A percentile compares a stretch with the other conserved stretches of the same genome.
These are phyloP conservation scores for Corynascus novoguineensis DNA, from an alignment of 495 filamentous ascomycete species.

Conservation along the genomic window DNA sequence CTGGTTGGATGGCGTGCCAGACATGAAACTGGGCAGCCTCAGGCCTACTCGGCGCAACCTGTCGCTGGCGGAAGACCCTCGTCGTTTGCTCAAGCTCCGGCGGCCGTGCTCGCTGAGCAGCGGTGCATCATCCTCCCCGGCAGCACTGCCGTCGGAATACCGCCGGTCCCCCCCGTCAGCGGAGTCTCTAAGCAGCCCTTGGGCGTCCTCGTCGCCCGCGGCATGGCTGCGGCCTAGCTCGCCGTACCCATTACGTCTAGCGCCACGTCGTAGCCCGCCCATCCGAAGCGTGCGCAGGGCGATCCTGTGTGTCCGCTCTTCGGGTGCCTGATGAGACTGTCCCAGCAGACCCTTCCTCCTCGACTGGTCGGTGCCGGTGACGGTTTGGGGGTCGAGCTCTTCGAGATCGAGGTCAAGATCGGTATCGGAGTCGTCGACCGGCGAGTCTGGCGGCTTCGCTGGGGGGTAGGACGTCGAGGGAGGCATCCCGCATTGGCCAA, in stretches of 20 bases:
- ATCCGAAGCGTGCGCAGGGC: constrained; percentile 66
- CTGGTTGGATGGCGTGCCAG: constrained; percentile 25
- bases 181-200: constrained; percentile 53
- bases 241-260: constrained; percentile 52
- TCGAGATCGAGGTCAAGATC: constrained; percentile 68
- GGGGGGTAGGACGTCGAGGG: constrained; percentile 44
- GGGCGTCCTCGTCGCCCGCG: constrained; percentile 50
- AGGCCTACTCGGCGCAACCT: constrained; percentile 35
- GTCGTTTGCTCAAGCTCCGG: constrained; percentile 22
- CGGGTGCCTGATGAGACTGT: constrained; percentile 33
- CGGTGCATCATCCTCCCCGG: constrained; percentile 60
- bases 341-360: constrained; percentile 35
- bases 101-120: constrained; percentile 46
- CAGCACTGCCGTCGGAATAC: constrained; percentile 48
- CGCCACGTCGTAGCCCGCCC: constrained; percentile 46
- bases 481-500: constrained; percentile 48
- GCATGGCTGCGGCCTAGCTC: constrained; percentile 53
- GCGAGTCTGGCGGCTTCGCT: constrained; percentile 48
- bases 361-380: constrained; percentile 23
- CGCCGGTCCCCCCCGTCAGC: constrained; percentile 46
- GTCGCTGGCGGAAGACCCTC: constrained; percentile 32
- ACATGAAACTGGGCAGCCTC: constrained; percentile 51
- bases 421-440: constrained; percentile 52
- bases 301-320: constrained; percentile 54
- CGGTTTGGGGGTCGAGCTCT: constrained; percentile 61